Conservation (phyloP, 2,329 filamentous ascomycete species). For the Alternaria dauci region DNA sequence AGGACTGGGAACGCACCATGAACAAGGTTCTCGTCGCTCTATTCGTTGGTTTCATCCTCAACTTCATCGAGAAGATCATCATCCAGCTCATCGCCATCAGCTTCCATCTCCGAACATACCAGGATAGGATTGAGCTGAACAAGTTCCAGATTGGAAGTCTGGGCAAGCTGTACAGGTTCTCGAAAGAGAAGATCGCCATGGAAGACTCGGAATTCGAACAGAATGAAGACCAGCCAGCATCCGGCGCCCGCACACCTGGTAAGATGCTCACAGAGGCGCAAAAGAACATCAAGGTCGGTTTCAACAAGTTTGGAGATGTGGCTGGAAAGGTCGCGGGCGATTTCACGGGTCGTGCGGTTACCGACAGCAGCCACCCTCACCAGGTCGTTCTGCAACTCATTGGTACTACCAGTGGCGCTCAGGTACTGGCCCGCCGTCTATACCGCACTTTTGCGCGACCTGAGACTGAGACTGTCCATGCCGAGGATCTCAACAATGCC, state of each 20-base stretch:
- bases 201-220: slow-evolving; percentile 80
- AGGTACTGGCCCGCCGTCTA: slow-evolving; percentile 84
- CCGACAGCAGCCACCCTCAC: slow-evolving; percentile 77
- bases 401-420: slow-evolving; percentile 74
- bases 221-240: slow-evolving; percentile 53
- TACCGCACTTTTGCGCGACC: slow-evolving; percentile 85
- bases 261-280: slow-evolving; percentile 73
- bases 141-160: slow-evolving; percentile 83
- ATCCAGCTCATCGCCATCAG: slow-evolving; percentile 95
- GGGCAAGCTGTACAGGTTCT: slow-evolving; percentile 70
- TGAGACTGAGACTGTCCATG: slow-evolving; percentile 76
- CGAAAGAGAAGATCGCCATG: slow-evolving; percentile 69
- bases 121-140: slow-evolving; percentile 88
- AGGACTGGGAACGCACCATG: slow-evolving; percentile 76
- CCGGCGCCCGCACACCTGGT: slow-evolving; percentile 77
- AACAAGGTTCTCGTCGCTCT: slow-evolving; percentile 87
- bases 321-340: slow-evolving; percentile 88
- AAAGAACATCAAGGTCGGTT: slow-evolving; percentile 76
- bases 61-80: slow-evolving; percentile 89
- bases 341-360: slow-evolving; percentile 78
- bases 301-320: slow-evolving; percentile 83
- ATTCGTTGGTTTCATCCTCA: slow-evolving; percentile 81
- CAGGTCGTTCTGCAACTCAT: slow-evolving; percentile 85
- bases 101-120: slow-evolving; percentile 90
- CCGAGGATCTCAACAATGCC: slow-evolving; percentile 79